Evolutionary conservation across 1,284 basidiomycete species (phyloP).

Genomic region (Testicularia cyperi): DNA sequence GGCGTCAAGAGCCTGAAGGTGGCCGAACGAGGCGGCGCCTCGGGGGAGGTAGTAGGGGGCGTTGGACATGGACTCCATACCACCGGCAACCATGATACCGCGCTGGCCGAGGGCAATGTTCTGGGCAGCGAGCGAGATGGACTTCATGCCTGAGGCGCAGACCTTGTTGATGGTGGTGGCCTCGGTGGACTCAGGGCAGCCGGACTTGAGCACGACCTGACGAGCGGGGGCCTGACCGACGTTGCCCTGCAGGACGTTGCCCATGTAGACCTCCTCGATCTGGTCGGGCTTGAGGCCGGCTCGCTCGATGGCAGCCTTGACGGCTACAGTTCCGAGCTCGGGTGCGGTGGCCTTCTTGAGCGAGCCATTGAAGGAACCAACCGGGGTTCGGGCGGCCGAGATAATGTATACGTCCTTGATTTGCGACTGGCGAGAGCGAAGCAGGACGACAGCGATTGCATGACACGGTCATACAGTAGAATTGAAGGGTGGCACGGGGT

Average conservation of each 20-base stretch:
- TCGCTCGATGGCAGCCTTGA: constrained; percentile 78
- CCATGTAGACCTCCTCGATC: constrained; percentile 94
- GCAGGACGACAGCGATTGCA: too few species aligned
- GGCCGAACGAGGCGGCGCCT: constrained; percentile 83
- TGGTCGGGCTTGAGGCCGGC: constrained; percentile 76
- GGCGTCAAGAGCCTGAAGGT: constrained; percentile 82
- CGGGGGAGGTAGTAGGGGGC: constrained; percentile 81
- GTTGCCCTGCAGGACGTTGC: constrained; percentile 68
- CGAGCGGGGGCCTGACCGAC: constrained; percentile 62
- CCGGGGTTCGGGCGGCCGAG: constrained; percentile 88
- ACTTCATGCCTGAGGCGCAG: constrained; percentile 63
- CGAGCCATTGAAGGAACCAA: constrained; percentile 86
- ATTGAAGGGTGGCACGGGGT: not conserved
- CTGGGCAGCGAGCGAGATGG: constrained; percentile 62
- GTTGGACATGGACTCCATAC: constrained; percentile 64
- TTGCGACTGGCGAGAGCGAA: too few species aligned
- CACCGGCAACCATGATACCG: constrained; percentile 62
- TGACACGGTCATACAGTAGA: too few species aligned
- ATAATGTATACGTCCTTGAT: constrained; percentile 81
- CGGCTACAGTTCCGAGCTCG: constrained; percentile 82
- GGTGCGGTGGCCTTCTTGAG: constrained; percentile 86
- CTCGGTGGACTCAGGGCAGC: constrained; percentile 79
- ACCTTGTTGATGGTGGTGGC: constrained; percentile 93
- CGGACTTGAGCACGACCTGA: constrained; percentile 76
- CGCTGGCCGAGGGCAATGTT: constrained; percentile 62